These are phyloP conservation scores for Abrus pulchellus DNA, from an alignment of 306 rosid species.

Conservation along the genomic window DNA sequence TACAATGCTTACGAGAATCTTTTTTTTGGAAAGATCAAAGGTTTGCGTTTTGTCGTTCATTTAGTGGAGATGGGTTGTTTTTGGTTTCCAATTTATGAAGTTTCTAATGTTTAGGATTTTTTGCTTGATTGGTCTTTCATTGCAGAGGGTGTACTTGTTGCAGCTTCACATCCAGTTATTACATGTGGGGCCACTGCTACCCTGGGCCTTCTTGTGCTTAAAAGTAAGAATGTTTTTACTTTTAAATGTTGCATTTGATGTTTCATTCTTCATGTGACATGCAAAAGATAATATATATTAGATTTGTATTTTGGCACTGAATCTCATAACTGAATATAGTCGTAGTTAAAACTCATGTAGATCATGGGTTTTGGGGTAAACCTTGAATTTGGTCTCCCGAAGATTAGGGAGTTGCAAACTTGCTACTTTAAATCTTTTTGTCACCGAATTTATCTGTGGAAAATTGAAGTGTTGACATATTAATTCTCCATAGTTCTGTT, in stretches of 20 bases:
- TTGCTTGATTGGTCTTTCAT: constrained; percentile 31
- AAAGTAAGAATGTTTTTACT: constrained; percentile 61
- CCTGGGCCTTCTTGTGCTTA: constrained; percentile 64
- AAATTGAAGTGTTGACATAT: background rate
- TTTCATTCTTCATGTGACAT: background rate
- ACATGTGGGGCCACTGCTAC: constrained; percentile 74
- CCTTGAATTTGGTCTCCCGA: background rate
- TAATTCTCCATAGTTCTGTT: background rate
- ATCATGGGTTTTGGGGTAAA: background rate
- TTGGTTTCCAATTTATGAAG: constrained; percentile 6
- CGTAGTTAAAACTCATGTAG: background rate
- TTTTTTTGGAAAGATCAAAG: constrained; percentile 78
- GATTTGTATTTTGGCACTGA: constrained; percentile 7
- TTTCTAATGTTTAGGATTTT: constrained; percentile 29
- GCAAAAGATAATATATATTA: constrained; percentile 5
- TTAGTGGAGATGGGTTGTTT: constrained; percentile 15
- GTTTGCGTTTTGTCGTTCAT: constrained; percentile 54
- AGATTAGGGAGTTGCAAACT: background rate
- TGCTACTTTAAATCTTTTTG: background rate
- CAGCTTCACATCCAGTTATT: constrained; percentile 79
- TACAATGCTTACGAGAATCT: constrained; percentile 67
- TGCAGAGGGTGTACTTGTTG: constrained; percentile 77
- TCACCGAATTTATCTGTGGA: background rate
- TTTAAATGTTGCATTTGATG: constrained; percentile 2
- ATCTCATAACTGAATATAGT: background rate